Evolutionary conservation across 306 rosid genomes (phyloP).

Genomic region (Senna siamea): DNA sequence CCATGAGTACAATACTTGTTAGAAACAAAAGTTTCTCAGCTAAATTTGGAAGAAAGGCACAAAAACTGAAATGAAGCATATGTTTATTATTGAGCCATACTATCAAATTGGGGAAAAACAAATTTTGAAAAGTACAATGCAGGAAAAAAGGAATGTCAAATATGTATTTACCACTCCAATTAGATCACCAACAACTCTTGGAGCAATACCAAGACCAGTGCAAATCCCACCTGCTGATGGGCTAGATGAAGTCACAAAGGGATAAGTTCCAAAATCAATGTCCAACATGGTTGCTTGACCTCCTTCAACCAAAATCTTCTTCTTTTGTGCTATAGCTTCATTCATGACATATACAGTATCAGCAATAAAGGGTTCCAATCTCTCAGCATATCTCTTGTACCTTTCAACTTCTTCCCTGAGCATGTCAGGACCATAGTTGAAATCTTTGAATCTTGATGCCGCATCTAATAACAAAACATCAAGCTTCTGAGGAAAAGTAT

Average conservation of each 20-base stretch:
- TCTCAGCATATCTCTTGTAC: constrained; percentile 90
- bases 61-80: constrained; percentile 1
- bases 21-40: constrained; percentile 6
- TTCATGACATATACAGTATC: constrained; percentile 84
- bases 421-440: constrained; percentile 71
- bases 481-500: constrained; percentile 83
- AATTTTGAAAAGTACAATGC: neutral
- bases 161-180: constrained; percentile 81
- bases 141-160: constrained; percentile 17
- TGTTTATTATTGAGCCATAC: neutral
- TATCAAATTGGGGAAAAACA: neutral
- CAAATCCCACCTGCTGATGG: constrained; percentile 99
- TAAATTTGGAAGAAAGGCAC: constrained; percentile 7
- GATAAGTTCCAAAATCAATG: constrained; percentile 96
- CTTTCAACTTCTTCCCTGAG: constrained; percentile 82
- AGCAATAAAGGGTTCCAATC: constrained; percentile 87
- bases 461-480: constrained; percentile 80
- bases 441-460: constrained; percentile 76
- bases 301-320: constrained; percentile 94
- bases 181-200: constrained; percentile 87
- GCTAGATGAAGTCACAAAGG: constrained; percentile 96
- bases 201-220: constrained; percentile 97
- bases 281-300: constrained; percentile 98
- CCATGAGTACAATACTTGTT: neutral
- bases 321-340: constrained; percentile 76